Base-by-base conservation (phyloP, 208 protist species). In the Leishmania martiniquensis region DNA sequence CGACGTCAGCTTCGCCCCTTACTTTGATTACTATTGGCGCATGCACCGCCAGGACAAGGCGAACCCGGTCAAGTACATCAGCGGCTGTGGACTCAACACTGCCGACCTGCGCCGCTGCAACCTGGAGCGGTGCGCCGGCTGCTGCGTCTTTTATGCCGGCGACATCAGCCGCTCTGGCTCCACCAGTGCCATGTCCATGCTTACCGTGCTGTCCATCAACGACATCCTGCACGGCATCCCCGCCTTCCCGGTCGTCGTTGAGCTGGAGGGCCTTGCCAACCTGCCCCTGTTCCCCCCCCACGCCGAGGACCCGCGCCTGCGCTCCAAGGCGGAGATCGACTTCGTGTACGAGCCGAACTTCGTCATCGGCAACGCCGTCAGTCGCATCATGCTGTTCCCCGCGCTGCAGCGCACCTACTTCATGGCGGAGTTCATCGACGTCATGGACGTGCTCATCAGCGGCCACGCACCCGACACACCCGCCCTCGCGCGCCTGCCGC, bases 331-430 rank as follows among this genome's bases (percentile, higher is more conserved):
- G 1, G 85, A 91, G 68, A 60, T 71, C 15, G 90, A 96, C 83
- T 96, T 91, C 75, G 90, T 95, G 25, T 96, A 93, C 81, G 90
- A 95, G 80, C 92, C 92, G 1, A 93, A 94, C 82, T 96, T 89
- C 70, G 84, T 94, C 60, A 92, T 96, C 68, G 92, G 92, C 59
- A 96, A 96, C 71, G 89, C 92, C 22, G 71, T 96, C 65, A 95
- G 90, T 72, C 87, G 92, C 49, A 77, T 87, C 52, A 96, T 96
- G 92, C 78, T 96, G 32, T 91, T 87, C 65, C 90, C 92, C 6
- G 85, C 81, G 9, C 78, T 95, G 67, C 88, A 93, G 75, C 84
- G 87, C 4, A 88, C 88, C 44, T 96, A 94, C 83, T 96, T 96
- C 70, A 92, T 92, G 85, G 86, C 84, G 42, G 92, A 96, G 71